These are phyloP conservation scores for Blastobotrys malaysiensis DNA, from an alignment of 1,139 yeast species.

Conservation along the genomic window DNA sequence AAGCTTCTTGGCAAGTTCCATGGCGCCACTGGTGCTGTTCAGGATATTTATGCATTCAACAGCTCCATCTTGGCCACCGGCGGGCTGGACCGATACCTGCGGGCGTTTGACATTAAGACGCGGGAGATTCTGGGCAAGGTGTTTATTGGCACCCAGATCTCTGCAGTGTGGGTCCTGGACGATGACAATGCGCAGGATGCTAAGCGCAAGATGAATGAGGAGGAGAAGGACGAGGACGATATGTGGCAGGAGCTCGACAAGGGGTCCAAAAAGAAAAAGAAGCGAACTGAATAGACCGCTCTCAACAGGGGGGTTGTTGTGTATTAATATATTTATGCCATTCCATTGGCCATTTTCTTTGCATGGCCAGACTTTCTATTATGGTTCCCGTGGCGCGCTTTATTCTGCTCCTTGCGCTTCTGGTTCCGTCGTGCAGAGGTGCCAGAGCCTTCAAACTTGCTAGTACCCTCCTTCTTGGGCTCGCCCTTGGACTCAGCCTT, in stretches of 20 bases:
- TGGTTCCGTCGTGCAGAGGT: slow-evolving; percentile 4
- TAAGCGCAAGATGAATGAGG: slow-evolving; percentile 14
- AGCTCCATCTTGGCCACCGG: slow-evolving; percentile 48
- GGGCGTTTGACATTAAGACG: slow-evolving; percentile 60
- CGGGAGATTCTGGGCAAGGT: slow-evolving; percentile 65
- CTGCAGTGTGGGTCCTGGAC: slow-evolving; percentile 46
- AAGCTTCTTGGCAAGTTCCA: slow-evolving; percentile 22
- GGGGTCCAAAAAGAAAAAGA: slow-evolving; percentile 30
- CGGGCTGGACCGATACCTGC: slow-evolving; percentile 79
- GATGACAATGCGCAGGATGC: slow-evolving; percentile 21
- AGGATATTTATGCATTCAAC: slow-evolving; percentile 18
- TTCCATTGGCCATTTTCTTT: slow-evolving; percentile 42
- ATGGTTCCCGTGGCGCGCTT: slow-evolving; percentile 56
- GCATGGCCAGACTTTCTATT: slow-evolving; percentile 58
- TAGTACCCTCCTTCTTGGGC: neutral
- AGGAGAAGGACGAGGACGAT: slow-evolving; percentile 29
- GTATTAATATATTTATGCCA: neutral
- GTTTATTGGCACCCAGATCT: slow-evolving; percentile 69
- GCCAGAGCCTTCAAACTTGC: neutral
- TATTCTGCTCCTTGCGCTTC: slow-evolving; percentile 45
- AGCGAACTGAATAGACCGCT: slow-evolving; percentile 16
- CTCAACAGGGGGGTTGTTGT: neutral
- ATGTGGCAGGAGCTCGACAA: slow-evolving; percentile 30
- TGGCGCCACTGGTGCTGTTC: slow-evolving; percentile 30
- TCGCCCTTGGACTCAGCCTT: neutral